These are phyloP conservation scores for Arthroderma uncinatum DNA, from an alignment of 2,329 filamentous ascomycete species.

Conservation along the genomic window DNA sequence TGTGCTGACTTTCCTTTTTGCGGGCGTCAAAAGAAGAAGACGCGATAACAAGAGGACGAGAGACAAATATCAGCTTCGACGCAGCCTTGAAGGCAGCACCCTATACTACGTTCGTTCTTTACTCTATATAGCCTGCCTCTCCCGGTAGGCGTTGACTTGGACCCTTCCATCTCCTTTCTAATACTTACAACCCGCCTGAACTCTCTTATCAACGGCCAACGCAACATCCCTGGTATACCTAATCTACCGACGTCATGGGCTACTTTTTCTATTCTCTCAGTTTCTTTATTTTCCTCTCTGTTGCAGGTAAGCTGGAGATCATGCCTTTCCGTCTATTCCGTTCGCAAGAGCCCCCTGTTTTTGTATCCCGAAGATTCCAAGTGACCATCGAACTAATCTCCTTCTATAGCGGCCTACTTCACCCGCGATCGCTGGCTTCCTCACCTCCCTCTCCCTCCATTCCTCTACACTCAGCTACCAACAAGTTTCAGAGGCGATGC, in stretches of 20 bases:
- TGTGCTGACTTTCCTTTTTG: not conserved
- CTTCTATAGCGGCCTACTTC: slow-evolving; percentile 56
- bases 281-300: slow-evolving; percentile 58
- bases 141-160: not conserved
- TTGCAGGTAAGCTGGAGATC: slow-evolving; percentile 48
- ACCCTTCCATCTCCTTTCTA: not conserved
- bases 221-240: not conserved
- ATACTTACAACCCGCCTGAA: not conserved
- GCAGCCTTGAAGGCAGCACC: not conserved
- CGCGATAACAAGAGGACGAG: not conserved
- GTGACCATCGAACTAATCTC: slow-evolving; percentile 7
- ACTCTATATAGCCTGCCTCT: not conserved
- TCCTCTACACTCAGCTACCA: slow-evolving; percentile 68
- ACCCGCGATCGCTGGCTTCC: slow-evolving; percentile 69
- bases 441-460: slow-evolving; percentile 52
- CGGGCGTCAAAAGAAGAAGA: not conserved
- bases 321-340: not conserved
- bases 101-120: not conserved
- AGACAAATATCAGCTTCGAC: not conserved
- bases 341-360: not conserved
- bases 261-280: slow-evolving; percentile 71
- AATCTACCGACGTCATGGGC: slow-evolving; percentile 45
- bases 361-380: slow-evolving; percentile 4
- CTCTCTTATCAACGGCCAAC: not conserved
- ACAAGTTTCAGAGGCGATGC: slow-evolving; percentile 70